Base-by-base conservation (phyloP, 2,329 filamentous ascomycete genomes). In the Orbilia oligospora region DNA sequence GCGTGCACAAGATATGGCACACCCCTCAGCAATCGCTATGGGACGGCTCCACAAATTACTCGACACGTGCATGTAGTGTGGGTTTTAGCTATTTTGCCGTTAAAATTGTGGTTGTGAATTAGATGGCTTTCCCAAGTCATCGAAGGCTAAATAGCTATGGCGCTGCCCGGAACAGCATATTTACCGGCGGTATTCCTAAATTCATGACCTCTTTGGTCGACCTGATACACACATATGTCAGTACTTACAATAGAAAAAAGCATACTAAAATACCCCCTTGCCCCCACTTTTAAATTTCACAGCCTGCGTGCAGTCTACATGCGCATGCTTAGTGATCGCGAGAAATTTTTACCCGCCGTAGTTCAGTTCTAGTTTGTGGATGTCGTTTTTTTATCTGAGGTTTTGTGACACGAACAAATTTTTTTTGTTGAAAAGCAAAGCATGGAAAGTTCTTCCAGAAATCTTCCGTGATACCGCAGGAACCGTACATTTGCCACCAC, bases 31-130 rank as follows among this genome's bases (percentile, higher is more conserved):
- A 18, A 49, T 63, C 22, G 64, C 53, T 64, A 68, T 46, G 53
- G 53, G 55, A 69, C 63, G 71, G 53, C 71, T 75, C 71, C 71
- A 75, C 71, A 75, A 51, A 69, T 75, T 75, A 58, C 64, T 75
- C 64, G 61, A 68, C 64, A 75, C 64, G 71, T 75, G 71, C 71
- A 75, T 75, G 64, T 46, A 56, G 53, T 65, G 61, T 75, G 64
- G 71, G 68, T 61, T 61, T 68, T 68, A 68, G 63, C 67, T 78
- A 78, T 78, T 78, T 78, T 78, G 75, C 75, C 75, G 75, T 67
- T 46, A 51, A 51, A 46, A 5, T 16, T 61, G 68, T 48, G 38
- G 67, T 44, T 49, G 38, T 46, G 24, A 48, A 69, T 66, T 55
- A 70, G 71, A 67, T 46, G 58, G 66, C 65, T 65, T 61, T 72